Base-by-base conservation (phyloP, 768 basidiomycete genomes). In the Mycena indigotica region DNA sequence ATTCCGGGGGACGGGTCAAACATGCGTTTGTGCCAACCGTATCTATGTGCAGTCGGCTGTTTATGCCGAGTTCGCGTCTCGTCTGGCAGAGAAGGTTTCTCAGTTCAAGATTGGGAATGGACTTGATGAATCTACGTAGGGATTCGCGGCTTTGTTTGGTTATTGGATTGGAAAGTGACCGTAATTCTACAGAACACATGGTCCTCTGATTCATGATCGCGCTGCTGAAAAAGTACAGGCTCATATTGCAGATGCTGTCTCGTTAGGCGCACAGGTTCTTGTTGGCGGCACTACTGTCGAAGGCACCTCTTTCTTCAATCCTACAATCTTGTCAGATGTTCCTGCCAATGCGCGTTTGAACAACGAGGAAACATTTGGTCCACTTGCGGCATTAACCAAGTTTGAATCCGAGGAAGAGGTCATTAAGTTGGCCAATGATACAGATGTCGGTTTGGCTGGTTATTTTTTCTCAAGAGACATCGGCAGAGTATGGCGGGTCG, bases 331-430 rank as follows among this genome's bases (percentile, higher is more conserved):
- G 25, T 83, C 84, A 4, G 92, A 98, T 62, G 95, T 98, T 13
- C 82, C 91, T 0, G 32, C 73, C 21, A 75, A 80, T 25, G 90
- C 93, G 10, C 74, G 81, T 30, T 68, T 96, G 65, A 81, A 84
- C 65, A 67, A 66, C 10, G 97, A 98, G 70, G 97, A 99, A 79
- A 98, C 97, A 0, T 99, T 99, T 67, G 97, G 96, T 0, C 95
- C 93, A 0, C 72, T 96, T 35, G 94, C 94, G 0, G 89, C 91
- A 5, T 75, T 99, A 23, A 87, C 83, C 70, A 88, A 88, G 68
- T 99, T 99, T 68, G 86, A 91, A 71, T 94, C 93, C 0, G 97
- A 99, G 74, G 94, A 95, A 41, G 90, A 98, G 71, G 95, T 94
- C 1, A 79, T 98, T 55, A 78, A 80, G 63, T 73, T 93, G 51